These are phyloP conservation scores for Auriculariales sp. DNA, from an alignment of 768 basidiomycete genomes.

Conservation along the genomic window DNA sequence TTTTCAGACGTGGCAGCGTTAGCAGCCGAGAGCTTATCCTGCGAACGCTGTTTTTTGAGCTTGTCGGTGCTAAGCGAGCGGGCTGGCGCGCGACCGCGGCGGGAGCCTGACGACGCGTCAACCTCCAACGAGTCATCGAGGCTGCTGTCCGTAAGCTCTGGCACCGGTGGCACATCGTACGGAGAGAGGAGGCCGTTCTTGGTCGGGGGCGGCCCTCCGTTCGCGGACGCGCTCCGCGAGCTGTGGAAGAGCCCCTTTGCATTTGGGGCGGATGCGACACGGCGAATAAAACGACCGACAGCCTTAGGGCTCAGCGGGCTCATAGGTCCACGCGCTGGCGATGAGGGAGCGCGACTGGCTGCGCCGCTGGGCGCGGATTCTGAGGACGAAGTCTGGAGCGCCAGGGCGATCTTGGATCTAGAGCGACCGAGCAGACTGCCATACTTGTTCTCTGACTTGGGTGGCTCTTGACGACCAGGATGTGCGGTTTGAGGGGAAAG, in stretches of 20 bases:
- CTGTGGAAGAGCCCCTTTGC: conserved; percentile 75
- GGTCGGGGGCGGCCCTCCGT: conserved; percentile 36
- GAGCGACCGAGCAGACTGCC: conserved; percentile 12
- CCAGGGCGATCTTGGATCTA: not conserved
- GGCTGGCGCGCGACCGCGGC: conserved; percentile 21
- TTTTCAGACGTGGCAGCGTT: conserved; percentile 15
- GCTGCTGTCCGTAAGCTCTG: conserved; percentile 30
- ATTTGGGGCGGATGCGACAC: conserved; percentile 94
- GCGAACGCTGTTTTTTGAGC: conserved; percentile 8
- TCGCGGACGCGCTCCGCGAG: conserved; percentile 36
- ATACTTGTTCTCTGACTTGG: conserved; percentile 19
- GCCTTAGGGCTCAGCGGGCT: conserved; percentile 50
- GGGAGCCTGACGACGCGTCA: conserved; percentile 53
- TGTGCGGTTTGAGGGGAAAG: conserved; percentile 8
- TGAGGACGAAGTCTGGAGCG: not conserved
- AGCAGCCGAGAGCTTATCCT: conserved; percentile 8
- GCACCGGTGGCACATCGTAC: conserved; percentile 35
- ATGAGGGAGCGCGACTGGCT: conserved; percentile 30
- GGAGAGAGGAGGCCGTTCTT: conserved; percentile 68
- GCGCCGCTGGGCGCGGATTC: conserved; percentile 5
- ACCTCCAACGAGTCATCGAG: conserved; percentile 68
- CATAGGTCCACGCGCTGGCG: conserved; percentile 20
- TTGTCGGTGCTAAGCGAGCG: conserved; percentile 6
- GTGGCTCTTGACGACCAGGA: conserved; percentile 5
- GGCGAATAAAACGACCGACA: conserved; percentile 76